phyloP scores from a whole-genome alignment of 2,329 filamentous ascomycete species.

The Emmonsiellopsis sp. region DNA sequence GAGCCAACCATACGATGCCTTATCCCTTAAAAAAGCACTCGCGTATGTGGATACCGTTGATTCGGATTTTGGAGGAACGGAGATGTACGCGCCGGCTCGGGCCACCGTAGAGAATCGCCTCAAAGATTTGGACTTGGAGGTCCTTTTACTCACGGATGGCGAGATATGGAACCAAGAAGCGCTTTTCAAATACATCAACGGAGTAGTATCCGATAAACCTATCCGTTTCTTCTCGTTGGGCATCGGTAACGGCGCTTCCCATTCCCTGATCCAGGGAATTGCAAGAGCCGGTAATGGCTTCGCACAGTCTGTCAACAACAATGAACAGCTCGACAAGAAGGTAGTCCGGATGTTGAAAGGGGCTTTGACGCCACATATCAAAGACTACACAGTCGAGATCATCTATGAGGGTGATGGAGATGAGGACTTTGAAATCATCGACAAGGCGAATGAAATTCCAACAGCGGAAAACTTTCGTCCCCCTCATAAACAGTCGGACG shows the following conservation, averaged over 20 bases:
- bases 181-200: slow-evolving; percentile 41
- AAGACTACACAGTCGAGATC: slow-evolving; percentile 54
- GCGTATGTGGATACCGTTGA: slow-evolving; percentile 33
- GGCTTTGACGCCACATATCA: slow-evolving; percentile 56
- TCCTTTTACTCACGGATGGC: slow-evolving; percentile 50
- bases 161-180: slow-evolving; percentile 41
- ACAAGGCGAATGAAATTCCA: slow-evolving; percentile 34
- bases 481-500: background rate
- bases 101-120: slow-evolving; percentile 39
- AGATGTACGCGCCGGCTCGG: slow-evolving; percentile 40
- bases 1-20: slow-evolving; percentile 38
- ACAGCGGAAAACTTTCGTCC: background rate
- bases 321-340: slow-evolving; percentile 59
- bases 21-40: slow-evolving; percentile 36
- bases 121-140: slow-evolving; percentile 39
- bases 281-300: slow-evolving; percentile 51
- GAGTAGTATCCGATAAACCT: slow-evolving; percentile 30
- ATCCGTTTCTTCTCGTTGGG: slow-evolving; percentile 48
- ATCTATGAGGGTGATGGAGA: slow-evolving; percentile 40
- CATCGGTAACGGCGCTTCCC: slow-evolving; percentile 45
- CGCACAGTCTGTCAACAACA: slow-evolving; percentile 50
- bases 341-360: slow-evolving; percentile 67
- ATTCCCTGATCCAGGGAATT: slow-evolving; percentile 50
- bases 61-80: slow-evolving; percentile 45
- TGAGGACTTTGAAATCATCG: slow-evolving; percentile 52